phyloP scores from a whole-genome alignment of 2,329 filamentous ascomycete species.

The Chrysoporthe deuterocubensis region DNA sequence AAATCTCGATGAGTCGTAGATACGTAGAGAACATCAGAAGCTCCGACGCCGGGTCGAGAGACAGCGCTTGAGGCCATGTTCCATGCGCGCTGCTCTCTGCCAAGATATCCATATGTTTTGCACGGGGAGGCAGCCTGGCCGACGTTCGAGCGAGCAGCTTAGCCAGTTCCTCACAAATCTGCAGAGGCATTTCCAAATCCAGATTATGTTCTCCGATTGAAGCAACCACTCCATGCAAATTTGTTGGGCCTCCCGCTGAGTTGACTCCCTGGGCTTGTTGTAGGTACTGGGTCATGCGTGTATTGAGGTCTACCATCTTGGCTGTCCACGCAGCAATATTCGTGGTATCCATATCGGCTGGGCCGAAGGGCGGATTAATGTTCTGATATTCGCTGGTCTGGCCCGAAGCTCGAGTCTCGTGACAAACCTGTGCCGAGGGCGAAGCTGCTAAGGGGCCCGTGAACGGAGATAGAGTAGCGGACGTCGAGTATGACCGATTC shows the following conservation, averaged over 20 bases:
- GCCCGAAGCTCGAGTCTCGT: not conserved
- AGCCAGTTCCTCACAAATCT: not conserved
- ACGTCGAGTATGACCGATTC: not conserved
- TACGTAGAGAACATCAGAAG: not conserved
- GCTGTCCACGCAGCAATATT: not conserved
- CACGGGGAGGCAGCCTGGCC: not conserved
- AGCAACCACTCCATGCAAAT: not conserved
- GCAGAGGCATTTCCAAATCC: not conserved
- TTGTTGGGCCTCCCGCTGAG: not conserved
- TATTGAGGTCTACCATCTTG: not conserved
- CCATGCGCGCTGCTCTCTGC: not conserved
- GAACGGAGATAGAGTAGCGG: not conserved
- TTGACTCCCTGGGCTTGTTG: not conserved
- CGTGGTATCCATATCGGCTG: not conserved
- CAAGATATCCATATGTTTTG: not conserved
- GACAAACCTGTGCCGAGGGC: not conserved
- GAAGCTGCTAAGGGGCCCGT: not conserved
- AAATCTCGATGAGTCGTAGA: not conserved
- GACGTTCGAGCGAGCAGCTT: not conserved
- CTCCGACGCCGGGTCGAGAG: slow-evolving; percentile 3
- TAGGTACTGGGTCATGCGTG: not conserved
- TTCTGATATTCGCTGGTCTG: no score
- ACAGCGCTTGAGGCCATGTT: not conserved
- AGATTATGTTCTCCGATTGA: not conserved
- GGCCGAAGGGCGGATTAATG: not conserved